Percentiles rank a stretch among this genome's conserved stretches.
phyloP scores from a whole-genome alignment of 2,329 filamentous ascomycete species.

The Fusarium metavorans region DNA sequence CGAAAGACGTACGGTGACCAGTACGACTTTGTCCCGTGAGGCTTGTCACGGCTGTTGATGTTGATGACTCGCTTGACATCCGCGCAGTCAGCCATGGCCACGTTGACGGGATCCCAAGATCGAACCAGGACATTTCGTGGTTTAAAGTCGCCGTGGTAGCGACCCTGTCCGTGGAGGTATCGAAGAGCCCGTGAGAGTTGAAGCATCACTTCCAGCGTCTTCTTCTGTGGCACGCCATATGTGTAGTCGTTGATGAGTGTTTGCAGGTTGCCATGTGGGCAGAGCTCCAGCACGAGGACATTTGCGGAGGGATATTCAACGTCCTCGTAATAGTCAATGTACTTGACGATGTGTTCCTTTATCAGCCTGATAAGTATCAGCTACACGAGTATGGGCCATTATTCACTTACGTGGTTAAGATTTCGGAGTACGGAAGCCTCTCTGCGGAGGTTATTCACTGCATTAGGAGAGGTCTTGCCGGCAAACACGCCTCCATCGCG shows the following conservation, averaged over 20 bases:
- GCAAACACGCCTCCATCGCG: slow-evolving; percentile 44
- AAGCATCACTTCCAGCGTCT: slow-evolving; percentile 34
- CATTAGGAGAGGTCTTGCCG: slow-evolving; percentile 43
- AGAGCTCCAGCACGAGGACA: slow-evolving; percentile 49
- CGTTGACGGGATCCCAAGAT: slow-evolving; percentile 41
- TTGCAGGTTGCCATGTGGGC: slow-evolving; percentile 45
- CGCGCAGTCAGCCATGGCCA: slow-evolving; percentile 49
- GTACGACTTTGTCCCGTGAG: slow-evolving; percentile 44
- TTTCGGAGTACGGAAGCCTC: slow-evolving; percentile 41
- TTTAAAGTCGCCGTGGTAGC: slow-evolving; percentile 50
- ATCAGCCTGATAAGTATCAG: background rate
- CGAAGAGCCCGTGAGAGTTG: slow-evolving; percentile 44
- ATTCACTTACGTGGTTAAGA: slow-evolving; percentile 43
- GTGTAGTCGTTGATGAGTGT: slow-evolving; percentile 39
- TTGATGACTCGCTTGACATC: slow-evolving; percentile 41
- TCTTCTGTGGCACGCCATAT: slow-evolving; percentile 24
- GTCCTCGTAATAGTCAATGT: slow-evolving; percentile 45
- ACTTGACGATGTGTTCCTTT: slow-evolving; percentile 46
- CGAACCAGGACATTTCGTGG: slow-evolving; percentile 49
- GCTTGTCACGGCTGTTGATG: slow-evolving; percentile 12
- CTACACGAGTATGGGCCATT: too few species aligned
- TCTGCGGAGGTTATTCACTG: slow-evolving; percentile 34
- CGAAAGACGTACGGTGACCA: slow-evolving; percentile 48
- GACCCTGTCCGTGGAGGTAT: slow-evolving; percentile 41
- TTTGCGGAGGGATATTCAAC: slow-evolving; percentile 16